These are phyloP conservation scores for Carnegiea gigantea DNA, from an alignment of 179 eudicot species.

Conservation along the genomic window DNA sequence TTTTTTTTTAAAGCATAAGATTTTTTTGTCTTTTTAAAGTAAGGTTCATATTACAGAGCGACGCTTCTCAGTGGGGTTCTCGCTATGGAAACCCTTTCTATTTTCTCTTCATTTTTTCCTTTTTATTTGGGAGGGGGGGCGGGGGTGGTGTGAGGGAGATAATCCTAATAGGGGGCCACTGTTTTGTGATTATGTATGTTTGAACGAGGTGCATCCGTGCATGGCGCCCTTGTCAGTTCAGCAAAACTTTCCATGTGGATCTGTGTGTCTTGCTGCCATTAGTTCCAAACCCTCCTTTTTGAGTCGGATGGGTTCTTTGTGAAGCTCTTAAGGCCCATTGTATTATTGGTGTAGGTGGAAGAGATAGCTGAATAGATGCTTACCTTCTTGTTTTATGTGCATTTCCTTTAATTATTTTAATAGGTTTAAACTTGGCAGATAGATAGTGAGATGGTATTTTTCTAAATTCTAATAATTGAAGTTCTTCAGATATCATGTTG, in stretches of 20 bases:
- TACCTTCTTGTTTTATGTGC: background rate
- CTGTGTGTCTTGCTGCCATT: background rate
- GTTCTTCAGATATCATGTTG: conserved; percentile 6
- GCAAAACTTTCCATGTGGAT: background rate
- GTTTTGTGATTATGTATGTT: background rate
- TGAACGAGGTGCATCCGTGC: background rate
- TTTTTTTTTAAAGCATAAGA: background rate
- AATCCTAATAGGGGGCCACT: background rate
- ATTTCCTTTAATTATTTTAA: background rate
- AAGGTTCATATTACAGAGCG: background rate
- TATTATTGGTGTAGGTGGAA: background rate
- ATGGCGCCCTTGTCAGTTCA: background rate
- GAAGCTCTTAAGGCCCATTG: background rate
- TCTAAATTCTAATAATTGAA: background rate
- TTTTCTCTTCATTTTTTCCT: background rate
- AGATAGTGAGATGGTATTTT: background rate
- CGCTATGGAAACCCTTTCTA: background rate
- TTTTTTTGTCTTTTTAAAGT: too few relatives aligned
- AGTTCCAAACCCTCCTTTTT: background rate
- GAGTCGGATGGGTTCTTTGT: background rate
- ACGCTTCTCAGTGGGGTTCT: background rate
- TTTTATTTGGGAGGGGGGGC: background rate
- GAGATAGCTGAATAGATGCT: background rate
- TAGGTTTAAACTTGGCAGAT: background rate
- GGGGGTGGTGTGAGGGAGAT: background rate